Evolutionary conservation across 768 basidiomycete species (phyloP).

Genomic region (Lyophyllum atratum): DNA sequence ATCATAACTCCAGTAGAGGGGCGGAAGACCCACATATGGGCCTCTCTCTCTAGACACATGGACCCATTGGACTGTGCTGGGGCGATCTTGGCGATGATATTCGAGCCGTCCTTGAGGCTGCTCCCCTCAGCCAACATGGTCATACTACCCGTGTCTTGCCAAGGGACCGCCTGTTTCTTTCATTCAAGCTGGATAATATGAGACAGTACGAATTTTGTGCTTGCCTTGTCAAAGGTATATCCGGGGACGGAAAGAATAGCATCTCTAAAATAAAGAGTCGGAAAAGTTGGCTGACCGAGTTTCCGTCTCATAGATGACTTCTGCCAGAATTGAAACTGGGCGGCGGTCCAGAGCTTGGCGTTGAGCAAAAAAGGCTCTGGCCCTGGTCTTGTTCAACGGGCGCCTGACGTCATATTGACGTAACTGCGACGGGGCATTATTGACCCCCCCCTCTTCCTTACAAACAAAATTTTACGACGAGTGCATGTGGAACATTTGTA

Average conservation of each 20-base stretch:
- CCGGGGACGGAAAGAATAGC: slow-evolving; percentile 66
- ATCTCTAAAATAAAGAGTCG: slow-evolving; percentile 61
- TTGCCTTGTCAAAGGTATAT: slow-evolving; percentile 70
- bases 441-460: not conserved
- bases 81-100: slow-evolving; percentile 72
- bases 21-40: slow-evolving; percentile 57
- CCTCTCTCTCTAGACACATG: slow-evolving; percentile 71
- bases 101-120: slow-evolving; percentile 69
- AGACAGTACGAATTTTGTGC: slow-evolving; percentile 3
- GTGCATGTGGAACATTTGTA: slow-evolving; percentile 4
- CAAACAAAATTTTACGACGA: not conserved
- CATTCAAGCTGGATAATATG: not conserved
- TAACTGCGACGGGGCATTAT: not conserved
- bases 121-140: slow-evolving; percentile 69
- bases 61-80: slow-evolving; percentile 73
- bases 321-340: not conserved
- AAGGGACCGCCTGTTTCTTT: slow-evolving; percentile 50
- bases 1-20: not conserved
- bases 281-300: slow-evolving; percentile 57
- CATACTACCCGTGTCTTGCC: slow-evolving; percentile 76
- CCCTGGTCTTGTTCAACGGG: not conserved
- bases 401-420: slow-evolving; percentile 5
- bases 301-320: slow-evolving; percentile 46
- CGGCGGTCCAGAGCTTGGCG: not conserved
- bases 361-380: not conserved